Percentiles rank a stretch among this genome's conserved stretches.
These are phyloP conservation scores for Cutaneotrichosporon mucoides DNA, from an alignment of 1,284 basidiomycete species.

Conservation along the genomic window DNA sequence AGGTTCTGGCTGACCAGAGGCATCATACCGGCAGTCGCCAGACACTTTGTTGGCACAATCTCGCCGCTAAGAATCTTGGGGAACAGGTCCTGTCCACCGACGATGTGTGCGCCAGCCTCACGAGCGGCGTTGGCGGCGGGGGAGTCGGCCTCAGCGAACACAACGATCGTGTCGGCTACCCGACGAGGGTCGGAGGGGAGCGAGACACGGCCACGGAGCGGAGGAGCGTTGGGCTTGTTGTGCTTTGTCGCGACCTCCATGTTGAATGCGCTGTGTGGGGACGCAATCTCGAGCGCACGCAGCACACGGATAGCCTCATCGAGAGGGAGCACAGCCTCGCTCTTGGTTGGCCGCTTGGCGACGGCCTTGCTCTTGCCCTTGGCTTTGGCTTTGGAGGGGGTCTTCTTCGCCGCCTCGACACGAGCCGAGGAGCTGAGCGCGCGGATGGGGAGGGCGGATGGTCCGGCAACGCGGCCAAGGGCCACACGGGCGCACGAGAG, in stretches of 20 bases:
- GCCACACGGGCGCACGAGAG: conserved; percentile 9
- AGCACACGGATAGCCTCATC: conserved; percentile 40
- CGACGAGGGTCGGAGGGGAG: conserved; percentile 71
- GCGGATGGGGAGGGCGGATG: conserved; percentile 3
- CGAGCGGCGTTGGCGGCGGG: conserved; percentile 59
- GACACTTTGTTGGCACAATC: conserved; percentile 45
- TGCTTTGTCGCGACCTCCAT: conserved; percentile 73
- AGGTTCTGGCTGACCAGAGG: conserved; percentile 72
- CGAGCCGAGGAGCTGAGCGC: background rate
- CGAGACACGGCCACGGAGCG: conserved; percentile 72
- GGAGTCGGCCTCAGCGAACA: conserved; percentile 65
- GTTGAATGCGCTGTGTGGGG: conserved; percentile 70
- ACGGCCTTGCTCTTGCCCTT: conserved; percentile 8
- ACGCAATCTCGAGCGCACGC: conserved; percentile 67
- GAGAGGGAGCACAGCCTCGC: conserved; percentile 31
- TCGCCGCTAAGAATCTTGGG: conserved; percentile 54
- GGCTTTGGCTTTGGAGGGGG: background rate
- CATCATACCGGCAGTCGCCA: conserved; percentile 77
- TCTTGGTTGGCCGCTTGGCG: conserved; percentile 13
- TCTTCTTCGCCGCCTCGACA: background rate
- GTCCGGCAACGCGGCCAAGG: conserved; percentile 5
- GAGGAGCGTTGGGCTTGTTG: conserved; percentile 61
- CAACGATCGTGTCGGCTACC: conserved; percentile 64
- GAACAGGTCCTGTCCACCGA: conserved; percentile 78
- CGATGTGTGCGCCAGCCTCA: conserved; percentile 75